Evolutionary conservation across 805 yeast species (phyloP).

Genomic region (Lipomyces kockii): DNA sequence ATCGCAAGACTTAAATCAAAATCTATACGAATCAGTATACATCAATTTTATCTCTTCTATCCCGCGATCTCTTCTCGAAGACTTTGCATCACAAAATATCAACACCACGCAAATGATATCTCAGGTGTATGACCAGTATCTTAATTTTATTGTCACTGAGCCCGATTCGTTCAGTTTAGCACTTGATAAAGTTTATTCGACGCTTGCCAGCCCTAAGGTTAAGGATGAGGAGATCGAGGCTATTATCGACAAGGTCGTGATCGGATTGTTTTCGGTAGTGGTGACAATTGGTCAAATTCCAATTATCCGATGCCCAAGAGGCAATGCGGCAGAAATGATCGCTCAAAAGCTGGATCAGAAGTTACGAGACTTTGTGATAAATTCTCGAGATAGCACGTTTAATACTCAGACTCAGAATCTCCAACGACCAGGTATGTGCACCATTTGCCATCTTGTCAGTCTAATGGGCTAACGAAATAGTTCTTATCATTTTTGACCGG

Average conservation of each 20-base stretch:
- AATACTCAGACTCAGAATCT: slow-evolving; percentile 17
- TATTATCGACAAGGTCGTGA: slow-evolving; percentile 71
- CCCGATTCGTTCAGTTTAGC: slow-evolving; percentile 87
- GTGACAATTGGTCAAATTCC: slow-evolving; percentile 62
- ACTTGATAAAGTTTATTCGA: slow-evolving; percentile 64
- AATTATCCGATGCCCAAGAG: slow-evolving; percentile 84
- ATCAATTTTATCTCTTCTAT: slow-evolving; percentile 86
- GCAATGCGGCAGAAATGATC: slow-evolving; percentile 94
- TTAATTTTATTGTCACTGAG: slow-evolving; percentile 90
- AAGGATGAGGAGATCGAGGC: slow-evolving; percentile 74
- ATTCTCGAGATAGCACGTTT: slow-evolving; percentile 52
- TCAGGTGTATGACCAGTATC: slow-evolving; percentile 92
- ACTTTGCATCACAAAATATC: slow-evolving; percentile 74
- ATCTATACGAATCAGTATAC: slow-evolving; percentile 77
- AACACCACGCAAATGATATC: slow-evolving; percentile 70
- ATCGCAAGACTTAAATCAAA: slow-evolving; percentile 66
- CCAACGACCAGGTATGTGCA: slow-evolving; percentile 26
- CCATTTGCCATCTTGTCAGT: slow-evolving; percentile 6
- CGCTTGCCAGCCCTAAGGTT: slow-evolving; percentile 70
- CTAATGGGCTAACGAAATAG: slow-evolving; percentile 43
- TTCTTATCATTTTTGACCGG: slow-evolving; percentile 82
- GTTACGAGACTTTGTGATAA: slow-evolving; percentile 82
- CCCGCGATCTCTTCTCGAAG: slow-evolving; percentile 79
- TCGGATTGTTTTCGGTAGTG: slow-evolving; percentile 78
- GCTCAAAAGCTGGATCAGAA: slow-evolving; percentile 84